phyloP scores from a whole-genome alignment of 371 early-diverging fungal species.

The Batrachochytrium dendrobatidis region DNA sequence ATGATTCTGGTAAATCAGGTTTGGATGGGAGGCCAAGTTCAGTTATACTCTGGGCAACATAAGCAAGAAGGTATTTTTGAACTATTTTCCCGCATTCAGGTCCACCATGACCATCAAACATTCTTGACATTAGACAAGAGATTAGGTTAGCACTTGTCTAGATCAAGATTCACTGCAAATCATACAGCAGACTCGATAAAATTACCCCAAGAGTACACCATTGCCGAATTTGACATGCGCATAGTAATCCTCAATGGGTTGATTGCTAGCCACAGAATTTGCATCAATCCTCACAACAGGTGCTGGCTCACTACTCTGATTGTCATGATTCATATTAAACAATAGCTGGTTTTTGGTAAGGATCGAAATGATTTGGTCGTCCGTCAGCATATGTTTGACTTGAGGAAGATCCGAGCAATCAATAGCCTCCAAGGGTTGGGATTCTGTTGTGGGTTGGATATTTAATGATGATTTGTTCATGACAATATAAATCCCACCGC shows the following conservation, averaged over 20 bases:
- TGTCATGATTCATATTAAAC: background rate
- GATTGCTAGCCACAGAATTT: constrained; percentile 30
- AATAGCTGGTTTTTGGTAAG: background rate
- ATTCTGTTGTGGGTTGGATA: too few relatives aligned
- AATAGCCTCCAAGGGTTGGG: too few relatives aligned
- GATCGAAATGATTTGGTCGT: background rate
- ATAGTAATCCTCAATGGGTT: constrained; percentile 33
- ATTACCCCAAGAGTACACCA: constrained; percentile 27
- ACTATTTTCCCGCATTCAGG: constrained; percentile 31
- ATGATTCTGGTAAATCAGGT: too few relatives aligned
- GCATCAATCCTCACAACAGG: constrained; percentile 22
- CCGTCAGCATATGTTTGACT: background rate
- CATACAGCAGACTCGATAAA: background rate
- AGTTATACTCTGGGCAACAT: constrained; percentile 30
- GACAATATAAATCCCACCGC: too few relatives aligned
- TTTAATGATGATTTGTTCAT: too few relatives aligned
- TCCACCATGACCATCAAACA: constrained; percentile 38
- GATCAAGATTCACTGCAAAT: background rate
- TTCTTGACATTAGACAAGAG: constrained; percentile 6
- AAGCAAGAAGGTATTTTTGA: constrained; percentile 25
- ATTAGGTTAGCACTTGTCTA: background rate
- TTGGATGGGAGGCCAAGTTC: constrained; percentile 10
- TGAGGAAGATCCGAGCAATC: background rate
- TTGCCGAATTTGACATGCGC: constrained; percentile 12
- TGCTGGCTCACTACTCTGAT: background rate